phyloP scores from a whole-genome alignment of 202 grass and related monocot species.

The Panicum virgatum region DNA sequence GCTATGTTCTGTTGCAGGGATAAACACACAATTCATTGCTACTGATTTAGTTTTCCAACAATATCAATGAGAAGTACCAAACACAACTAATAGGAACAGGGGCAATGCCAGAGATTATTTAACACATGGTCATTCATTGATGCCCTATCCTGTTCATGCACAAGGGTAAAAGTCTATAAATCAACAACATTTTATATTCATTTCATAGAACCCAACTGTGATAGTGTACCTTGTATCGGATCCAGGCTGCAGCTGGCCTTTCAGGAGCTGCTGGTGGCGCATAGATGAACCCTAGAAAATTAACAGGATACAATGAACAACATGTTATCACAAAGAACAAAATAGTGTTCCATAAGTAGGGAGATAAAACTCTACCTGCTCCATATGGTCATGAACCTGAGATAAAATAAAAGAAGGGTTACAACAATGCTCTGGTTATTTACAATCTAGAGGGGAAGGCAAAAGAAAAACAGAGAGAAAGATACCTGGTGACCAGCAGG shows the following conservation, averaged over 20 bases:
- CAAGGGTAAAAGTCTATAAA: constrained; percentile 1
- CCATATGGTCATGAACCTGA: constrained; percentile 67
- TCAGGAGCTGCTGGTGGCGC: constrained; percentile 82
- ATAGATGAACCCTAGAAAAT: constrained; percentile 64
- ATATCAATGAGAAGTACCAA: constrained; percentile 22
- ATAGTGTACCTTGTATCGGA: constrained; percentile 80
- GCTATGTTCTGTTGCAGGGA: constrained; percentile 51
- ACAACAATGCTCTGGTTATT: constrained; percentile 9
- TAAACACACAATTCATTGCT: constrained; percentile 44
- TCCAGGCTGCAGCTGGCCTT: constrained; percentile 74
- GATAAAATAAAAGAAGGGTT: background rate
- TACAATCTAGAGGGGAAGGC: background rate
- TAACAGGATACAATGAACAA: constrained; percentile 17
- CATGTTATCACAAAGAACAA: constrained; percentile 28
- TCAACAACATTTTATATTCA: constrained; percentile 1
- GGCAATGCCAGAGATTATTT: constrained; percentile 21
- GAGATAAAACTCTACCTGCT: constrained; percentile 43
- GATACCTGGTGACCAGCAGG: constrained; percentile 58
- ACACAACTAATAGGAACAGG: constrained; percentile 17
- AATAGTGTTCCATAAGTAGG: background rate
- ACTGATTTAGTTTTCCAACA: constrained; percentile 38
- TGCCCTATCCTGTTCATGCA: constrained; percentile 15
- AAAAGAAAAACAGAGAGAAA: constrained; percentile 34
- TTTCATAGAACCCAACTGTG: constrained; percentile 10
- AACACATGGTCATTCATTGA: constrained; percentile 33